Evolutionary conservation across 2,329 filamentous ascomycete species (phyloP), one percentile per base, ranked within the genome.

Genomic region (Incumbomyces delicatus): DNA sequence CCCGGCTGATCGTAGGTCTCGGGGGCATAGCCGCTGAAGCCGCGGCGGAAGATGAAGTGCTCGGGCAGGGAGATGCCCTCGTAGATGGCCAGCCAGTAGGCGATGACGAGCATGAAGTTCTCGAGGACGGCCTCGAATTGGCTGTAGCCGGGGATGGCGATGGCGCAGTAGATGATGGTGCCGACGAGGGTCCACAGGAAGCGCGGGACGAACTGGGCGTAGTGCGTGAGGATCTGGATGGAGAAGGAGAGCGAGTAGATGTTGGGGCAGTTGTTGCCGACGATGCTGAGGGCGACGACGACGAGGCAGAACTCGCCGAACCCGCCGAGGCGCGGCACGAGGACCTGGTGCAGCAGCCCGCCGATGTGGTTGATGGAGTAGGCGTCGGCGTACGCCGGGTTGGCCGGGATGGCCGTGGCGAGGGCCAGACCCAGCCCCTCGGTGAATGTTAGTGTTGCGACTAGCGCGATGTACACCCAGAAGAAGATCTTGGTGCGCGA

Each of bases 261-360:
- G 61, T 83, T 84, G 5, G 80, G 80, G 60, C 77, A 81, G 65
- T 85, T 85, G 66, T 82, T 84, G 49, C 79, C 81, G 51, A 85
- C 72, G 59, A 82, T 83, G 44, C 75, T 78, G 12, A 85, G 71
- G 2, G 78, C 78, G 7, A 85, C 72, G 39, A 85, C 69, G 44
- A 83, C 72, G 20, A 84, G 64, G 61, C 83, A 86, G 70, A 87
- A 85, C 59, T 83, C 74, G 52, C 84, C 84, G 60, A 87, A 87
- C 38, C 69, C 71, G 32, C 82, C 82, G 0, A 85, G 68, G 3
- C 72, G 72, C 6, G 77, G 75, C 48, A 81, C 70, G 1, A 87
- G 71, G 2, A 85, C 79, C 12, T 78, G 74, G 2, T 72, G 78
- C 13, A 87, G 71, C 3, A 88, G 68, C 18, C 83, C 84, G 18